A percentile compares a stretch with the other conserved stretches of the same genome.
Conservation (phyloP, 2,329 filamentous ascomycete species). For the Colletotrichum limetticola region DNA sequence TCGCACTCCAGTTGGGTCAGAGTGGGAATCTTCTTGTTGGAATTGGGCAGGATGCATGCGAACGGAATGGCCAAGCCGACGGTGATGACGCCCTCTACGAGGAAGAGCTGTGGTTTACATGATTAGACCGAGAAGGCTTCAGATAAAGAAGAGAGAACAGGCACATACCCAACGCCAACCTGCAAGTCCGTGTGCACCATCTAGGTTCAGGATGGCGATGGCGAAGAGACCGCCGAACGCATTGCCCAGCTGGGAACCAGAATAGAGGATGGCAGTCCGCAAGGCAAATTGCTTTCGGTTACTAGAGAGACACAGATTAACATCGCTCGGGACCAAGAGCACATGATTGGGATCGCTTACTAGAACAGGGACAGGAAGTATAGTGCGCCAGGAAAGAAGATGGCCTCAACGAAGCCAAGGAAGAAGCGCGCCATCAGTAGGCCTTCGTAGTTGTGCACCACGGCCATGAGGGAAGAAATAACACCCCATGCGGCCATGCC, state of each 20-base stretch:
- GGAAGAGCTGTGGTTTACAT: slow-evolving; percentile 8
- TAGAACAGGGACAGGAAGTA: slow-evolving; percentile 54
- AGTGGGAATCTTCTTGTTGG: slow-evolving; percentile 32
- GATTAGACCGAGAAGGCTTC: neutral
- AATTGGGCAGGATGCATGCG: slow-evolving; percentile 34
- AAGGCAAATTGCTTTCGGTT: slow-evolving; percentile 49
- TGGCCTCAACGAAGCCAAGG: slow-evolving; percentile 34
- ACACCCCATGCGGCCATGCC: slow-evolving; percentile 40
- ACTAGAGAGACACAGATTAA: neutral
- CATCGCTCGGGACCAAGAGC: neutral
- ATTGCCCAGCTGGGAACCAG: slow-evolving; percentile 44
- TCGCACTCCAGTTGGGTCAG: slow-evolving; percentile 33
- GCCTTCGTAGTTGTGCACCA: slow-evolving; percentile 56
- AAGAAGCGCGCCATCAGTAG: slow-evolving; percentile 36
- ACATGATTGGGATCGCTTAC: neutral
- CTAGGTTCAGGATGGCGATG: slow-evolving; percentile 63
- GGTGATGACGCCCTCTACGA: slow-evolving; percentile 34
- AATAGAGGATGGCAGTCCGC: slow-evolving; percentile 47
- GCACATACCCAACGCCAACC: slow-evolving; percentile 68
- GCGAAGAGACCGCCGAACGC: slow-evolving; percentile 50
- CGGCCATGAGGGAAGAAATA: slow-evolving; percentile 51
- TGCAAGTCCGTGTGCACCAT: slow-evolving; percentile 67
- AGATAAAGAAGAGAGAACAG: no score
- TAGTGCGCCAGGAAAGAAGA: slow-evolving; percentile 54
- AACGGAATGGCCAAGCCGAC: slow-evolving; percentile 32